Evolutionary conservation across 352 stramenopile genomes (phyloP).

Genomic region (Thalassiosira mediterranea): DNA sequence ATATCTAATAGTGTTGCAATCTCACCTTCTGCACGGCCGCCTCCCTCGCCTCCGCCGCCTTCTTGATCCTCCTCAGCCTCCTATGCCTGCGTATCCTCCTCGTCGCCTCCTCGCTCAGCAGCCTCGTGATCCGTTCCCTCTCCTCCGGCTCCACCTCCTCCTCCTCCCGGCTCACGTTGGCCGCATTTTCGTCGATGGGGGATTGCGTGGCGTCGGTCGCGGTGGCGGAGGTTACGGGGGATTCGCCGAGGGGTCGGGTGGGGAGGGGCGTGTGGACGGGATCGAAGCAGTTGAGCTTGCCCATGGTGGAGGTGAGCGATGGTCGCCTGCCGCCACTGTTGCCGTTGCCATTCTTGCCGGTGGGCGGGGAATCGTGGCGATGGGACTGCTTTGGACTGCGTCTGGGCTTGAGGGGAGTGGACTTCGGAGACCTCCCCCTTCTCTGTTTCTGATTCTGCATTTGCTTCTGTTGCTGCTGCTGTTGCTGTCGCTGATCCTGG

Average conservation of each 20-base stretch:
- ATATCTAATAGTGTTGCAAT: no score
- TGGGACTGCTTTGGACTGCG: no score
- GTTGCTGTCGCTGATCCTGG: background rate
- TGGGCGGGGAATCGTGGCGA: no score
- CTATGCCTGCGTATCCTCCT: conserved; percentile 18
- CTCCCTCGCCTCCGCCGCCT: conserved; percentile 43
- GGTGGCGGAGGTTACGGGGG: background rate
- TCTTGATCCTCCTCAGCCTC: conserved; percentile 36
- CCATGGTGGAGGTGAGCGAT: background rate
- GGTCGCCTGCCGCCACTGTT: background rate
- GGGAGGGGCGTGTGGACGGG: background rate
- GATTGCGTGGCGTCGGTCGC: conserved; percentile 1
- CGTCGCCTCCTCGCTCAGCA: conserved; percentile 22
- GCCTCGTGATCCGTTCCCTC: conserved; percentile 2
- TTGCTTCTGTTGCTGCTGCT: background rate
- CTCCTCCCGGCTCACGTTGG: background rate
- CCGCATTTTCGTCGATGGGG: background rate
- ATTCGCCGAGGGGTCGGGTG: background rate
- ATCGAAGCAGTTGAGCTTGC: background rate
- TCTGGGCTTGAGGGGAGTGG: no score
- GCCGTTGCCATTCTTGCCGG: background rate
- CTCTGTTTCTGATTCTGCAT: no score
- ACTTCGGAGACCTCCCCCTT: no score
- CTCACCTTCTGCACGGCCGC: conserved; percentile 32
- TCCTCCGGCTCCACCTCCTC: background rate